Conservation (phyloP, 2,329 filamentous ascomycete genomes). For the Onygenales sp. region DNA sequence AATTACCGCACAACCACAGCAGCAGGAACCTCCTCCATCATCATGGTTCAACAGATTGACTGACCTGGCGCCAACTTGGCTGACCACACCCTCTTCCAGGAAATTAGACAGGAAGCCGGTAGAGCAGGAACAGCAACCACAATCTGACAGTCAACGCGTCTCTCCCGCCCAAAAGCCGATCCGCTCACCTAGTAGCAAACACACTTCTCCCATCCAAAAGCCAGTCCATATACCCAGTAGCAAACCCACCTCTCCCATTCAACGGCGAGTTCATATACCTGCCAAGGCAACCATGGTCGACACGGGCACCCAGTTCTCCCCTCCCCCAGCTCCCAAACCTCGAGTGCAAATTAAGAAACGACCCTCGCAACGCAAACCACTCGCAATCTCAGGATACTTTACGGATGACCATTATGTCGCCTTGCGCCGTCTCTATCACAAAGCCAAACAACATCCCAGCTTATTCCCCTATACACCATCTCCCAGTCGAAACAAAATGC, state of each 20-base stretch:
- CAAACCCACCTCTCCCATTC: not conserved
- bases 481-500: slow-evolving; percentile 26
- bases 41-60: slow-evolving; percentile 28
- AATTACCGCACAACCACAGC: not conserved
- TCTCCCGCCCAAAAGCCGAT: not conserved
- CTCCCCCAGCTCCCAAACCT: not conserved
- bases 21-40: slow-evolving; percentile 11
- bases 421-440: slow-evolving; percentile 29
- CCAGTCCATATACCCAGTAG: no score
- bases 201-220: not conserved
- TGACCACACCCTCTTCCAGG: slow-evolving; percentile 4
- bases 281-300: not conserved
- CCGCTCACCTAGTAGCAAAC: not conserved
- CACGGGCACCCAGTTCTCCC: not conserved
- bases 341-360: not conserved
- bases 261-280: not conserved
- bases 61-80: slow-evolving; percentile 11
- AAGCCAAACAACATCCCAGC: slow-evolving; percentile 28
- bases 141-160: not conserved
- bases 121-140: not conserved
- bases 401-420: slow-evolving; percentile 31
- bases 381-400: slow-evolving; percentile 31
- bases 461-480: slow-evolving; percentile 28
- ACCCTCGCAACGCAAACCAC: slow-evolving; percentile 10
- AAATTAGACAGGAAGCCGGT: not conserved